These are phyloP conservation scores for Saccharomycopsis selenospora DNA, from an alignment of 805 yeast genomes.

Conservation along the genomic window DNA sequence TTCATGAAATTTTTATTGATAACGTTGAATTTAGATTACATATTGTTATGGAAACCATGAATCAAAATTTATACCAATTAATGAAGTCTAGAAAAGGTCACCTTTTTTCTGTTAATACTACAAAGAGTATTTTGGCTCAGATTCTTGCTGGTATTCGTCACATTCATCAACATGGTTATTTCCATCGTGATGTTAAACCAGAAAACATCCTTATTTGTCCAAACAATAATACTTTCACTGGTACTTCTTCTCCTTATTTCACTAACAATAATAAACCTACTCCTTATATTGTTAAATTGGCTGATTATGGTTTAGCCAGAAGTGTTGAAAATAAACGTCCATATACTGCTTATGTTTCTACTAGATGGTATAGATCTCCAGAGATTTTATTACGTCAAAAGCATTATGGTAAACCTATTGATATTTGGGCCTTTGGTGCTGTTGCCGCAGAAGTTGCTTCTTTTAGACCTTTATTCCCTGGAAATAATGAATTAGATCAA, in stretches of 20 bases:
- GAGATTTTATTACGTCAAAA: slow-evolving; percentile 64
- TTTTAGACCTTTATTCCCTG: slow-evolving; percentile 78
- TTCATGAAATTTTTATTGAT: slow-evolving; percentile 77
- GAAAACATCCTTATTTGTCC: slow-evolving; percentile 77
- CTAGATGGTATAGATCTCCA: slow-evolving; percentile 84
- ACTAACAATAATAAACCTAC: slow-evolving; percentile 24
- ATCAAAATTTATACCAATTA: slow-evolving; percentile 70
- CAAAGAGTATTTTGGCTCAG: slow-evolving; percentile 65
- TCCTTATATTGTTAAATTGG: slow-evolving; percentile 59
- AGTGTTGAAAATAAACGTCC: slow-evolving; percentile 44
- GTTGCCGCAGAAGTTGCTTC: slow-evolving; percentile 70
- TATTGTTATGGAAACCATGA: slow-evolving; percentile 86
- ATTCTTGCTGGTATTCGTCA: slow-evolving; percentile 71
- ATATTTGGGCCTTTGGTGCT: slow-evolving; percentile 82
- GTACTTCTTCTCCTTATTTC: slow-evolving; percentile 22
- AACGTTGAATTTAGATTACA: slow-evolving; percentile 50
- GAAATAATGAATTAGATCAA: slow-evolving; percentile 73
- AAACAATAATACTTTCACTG: slow-evolving; percentile 36
- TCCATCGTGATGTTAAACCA: slow-evolving; percentile 91
- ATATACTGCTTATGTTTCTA: slow-evolving; percentile 71
- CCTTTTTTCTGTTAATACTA: slow-evolving; percentile 48
- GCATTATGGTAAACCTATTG: slow-evolving; percentile 60
- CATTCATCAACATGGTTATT: slow-evolving; percentile 61
- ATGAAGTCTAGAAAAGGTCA: slow-evolving; percentile 53
- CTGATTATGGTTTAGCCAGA: slow-evolving; percentile 77